A percentile compares a stretch with the other conserved stretches of the same genome.
Conservation (phyloP, 2,329 filamentous ascomycete genomes). For the Ramularia endophylla region DNA sequence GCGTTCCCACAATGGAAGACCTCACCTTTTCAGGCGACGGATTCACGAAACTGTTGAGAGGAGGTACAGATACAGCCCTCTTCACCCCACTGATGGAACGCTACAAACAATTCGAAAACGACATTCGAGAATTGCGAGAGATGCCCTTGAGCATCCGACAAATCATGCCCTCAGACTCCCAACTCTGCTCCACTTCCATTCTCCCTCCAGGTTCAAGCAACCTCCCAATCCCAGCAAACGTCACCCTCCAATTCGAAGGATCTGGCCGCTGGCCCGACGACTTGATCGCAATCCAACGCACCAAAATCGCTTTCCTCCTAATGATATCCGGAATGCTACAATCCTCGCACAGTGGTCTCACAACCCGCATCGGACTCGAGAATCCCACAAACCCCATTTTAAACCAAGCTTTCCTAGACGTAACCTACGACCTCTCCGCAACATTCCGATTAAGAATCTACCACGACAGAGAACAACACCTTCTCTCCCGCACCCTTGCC, state of each 20-base stretch:
- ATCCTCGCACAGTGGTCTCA: constrained; percentile 54
- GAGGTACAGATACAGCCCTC: constrained; percentile 36
- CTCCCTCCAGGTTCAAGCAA: constrained; percentile 46
- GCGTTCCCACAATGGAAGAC: constrained; percentile 45
- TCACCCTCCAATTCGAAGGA: constrained; percentile 85
- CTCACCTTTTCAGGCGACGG: constrained; percentile 42
- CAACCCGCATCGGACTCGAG: constrained; percentile 72
- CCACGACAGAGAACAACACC: constrained; percentile 75
- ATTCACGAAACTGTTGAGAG: constrained; percentile 41
- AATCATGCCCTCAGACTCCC: constrained; percentile 64
- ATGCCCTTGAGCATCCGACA: constrained; percentile 83
- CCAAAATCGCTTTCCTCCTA: constrained; percentile 81
- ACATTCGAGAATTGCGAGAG: constrained; percentile 72
- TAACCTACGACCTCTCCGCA: constrained; percentile 65
- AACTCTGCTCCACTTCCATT: constrained; percentile 68
- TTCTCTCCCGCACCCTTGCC: constrained; percentile 73
- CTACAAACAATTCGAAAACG: constrained; percentile 67
- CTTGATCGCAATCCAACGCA: constrained; percentile 81
- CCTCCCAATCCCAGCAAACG: constrained; percentile 58
- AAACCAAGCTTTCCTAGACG: constrained; percentile 77
- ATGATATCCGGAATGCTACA: constrained; percentile 68
- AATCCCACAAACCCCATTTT: constrained; percentile 61
- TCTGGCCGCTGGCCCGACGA: constrained; percentile 94
- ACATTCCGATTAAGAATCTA: constrained; percentile 82
- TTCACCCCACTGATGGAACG: constrained; percentile 66